Base-by-base conservation (phyloP, 257 asterid genomes). In the Nicotiana sylvestris region DNA sequence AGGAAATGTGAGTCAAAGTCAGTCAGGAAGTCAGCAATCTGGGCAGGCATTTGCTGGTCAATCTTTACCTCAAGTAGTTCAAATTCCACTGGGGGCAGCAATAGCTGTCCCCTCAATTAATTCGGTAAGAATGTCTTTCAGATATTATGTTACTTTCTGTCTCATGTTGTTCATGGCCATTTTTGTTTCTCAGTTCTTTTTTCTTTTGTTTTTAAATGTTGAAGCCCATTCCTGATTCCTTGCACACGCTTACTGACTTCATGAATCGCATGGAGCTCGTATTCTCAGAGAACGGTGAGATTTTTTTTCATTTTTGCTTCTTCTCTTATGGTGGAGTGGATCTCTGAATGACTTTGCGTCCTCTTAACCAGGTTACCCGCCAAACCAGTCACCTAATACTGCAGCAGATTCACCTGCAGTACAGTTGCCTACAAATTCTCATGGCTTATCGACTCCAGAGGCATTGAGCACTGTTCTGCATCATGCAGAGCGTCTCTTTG, bases 171-270 rank as follows among this genome's bases (percentile, higher is more conserved):
- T 55, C 77, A 61, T 67, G 29, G 69, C 51, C 57, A 56, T 81
- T 5, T 29, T 77, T 68, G 66, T 21, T 21, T 32, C 27, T 76
- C 56, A 37, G 27, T 56, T 79, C 17, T 76, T 90, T 69, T 43
- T 35, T 82, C 55, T 82, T 81, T 17, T 77, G 60, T 85, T 27
- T 67, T 6, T 85, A 33, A 32, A 74, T 49, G 29, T 82, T 76
- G 88, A 64, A 96, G 99, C 97, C 98, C 35, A 90, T 96, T 87
- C 97, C 96, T 37, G 95, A 96, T 87, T 94, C 99, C n/a, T 78
- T 96, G 88, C 88, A 85, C 92, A 96, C 99, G 4, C 92, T 96
- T 82, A 65, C 83, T 6, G 98, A 92, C 85, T 96, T 92, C 85
- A 93, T 96, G 85, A 91, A 89, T 85, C 94, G 85, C 80, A 90